Conservation (phyloP, 2,329 filamentous ascomycete genomes). For the Fusarium aywerte region DNA sequence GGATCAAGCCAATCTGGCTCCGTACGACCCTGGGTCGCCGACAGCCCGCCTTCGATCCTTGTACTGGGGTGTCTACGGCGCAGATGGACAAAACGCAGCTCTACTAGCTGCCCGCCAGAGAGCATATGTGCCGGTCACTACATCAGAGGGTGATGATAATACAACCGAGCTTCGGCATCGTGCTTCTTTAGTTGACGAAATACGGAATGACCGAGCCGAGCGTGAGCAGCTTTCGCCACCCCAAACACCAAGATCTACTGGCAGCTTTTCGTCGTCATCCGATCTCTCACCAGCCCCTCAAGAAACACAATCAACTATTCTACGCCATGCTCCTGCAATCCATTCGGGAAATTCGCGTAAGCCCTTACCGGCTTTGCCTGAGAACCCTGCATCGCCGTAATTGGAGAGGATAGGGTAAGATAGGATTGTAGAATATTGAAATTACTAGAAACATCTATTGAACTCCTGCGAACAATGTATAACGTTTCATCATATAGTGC, state of each 20-base stretch:
- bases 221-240: conserved; percentile 47
- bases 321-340: conserved; percentile 34
- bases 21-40: conserved; percentile 40
- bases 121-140: conserved; percentile 13
- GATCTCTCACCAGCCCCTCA: conserved; percentile 20
- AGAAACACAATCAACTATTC: conserved; percentile 20
- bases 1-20: conserved; percentile 43
- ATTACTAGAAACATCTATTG: not conserved
- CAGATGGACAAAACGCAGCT: not conserved
- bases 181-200: conserved; percentile 17
- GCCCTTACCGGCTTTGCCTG: conserved; percentile 57
- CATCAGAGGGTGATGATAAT: not conserved
- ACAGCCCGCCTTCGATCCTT: conserved; percentile 27
- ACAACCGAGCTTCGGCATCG: conserved; percentile 8
- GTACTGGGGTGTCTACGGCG: conserved; percentile 26
- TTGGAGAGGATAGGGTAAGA: not conserved
- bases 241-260: conserved; percentile 36
- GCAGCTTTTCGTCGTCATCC: conserved; percentile 24
- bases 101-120: conserved; percentile 21
- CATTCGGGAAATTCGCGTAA: conserved; percentile 51
- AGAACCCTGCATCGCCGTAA: conserved; percentile 49
- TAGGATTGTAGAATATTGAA: not conserved
- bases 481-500: not conserved
- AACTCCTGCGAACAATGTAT: not conserved
- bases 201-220: conserved; percentile 20